phyloP scores from a whole-genome alignment of 495 filamentous ascomycete genomes.

The Xanthoparmelia taractica region DNA sequence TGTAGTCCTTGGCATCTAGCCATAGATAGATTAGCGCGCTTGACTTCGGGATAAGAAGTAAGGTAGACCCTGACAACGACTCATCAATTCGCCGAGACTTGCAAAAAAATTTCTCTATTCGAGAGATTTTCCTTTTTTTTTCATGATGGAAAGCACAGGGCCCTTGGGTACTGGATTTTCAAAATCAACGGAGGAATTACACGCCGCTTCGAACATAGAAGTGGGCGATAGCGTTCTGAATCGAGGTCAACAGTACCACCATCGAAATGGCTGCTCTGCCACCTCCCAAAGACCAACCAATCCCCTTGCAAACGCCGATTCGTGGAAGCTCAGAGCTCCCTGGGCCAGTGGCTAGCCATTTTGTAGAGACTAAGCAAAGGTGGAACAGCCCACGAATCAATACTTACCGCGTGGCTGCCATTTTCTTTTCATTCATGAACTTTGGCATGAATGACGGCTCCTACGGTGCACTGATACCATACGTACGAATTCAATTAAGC shows the following conservation, averaged over 20 bases:
- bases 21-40: too few relatives aligned
- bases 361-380: slow-evolving; percentile 32
- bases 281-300: background rate
- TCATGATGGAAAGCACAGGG: too few relatives aligned
- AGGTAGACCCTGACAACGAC: too few relatives aligned
- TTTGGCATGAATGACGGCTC: slow-evolving; percentile 80
- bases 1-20: too few relatives aligned
- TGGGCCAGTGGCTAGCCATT: background rate
- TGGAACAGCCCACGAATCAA: slow-evolving; percentile 70
- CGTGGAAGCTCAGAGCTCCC: background rate
- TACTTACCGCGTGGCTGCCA: slow-evolving; percentile 53
- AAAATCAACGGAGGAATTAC: too few relatives aligned
- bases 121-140: too few relatives aligned
- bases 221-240: background rate
- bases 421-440: slow-evolving; percentile 67
- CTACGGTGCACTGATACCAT: slow-evolving; percentile 64
- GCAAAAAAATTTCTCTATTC: too few relatives aligned
- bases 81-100: too few relatives aligned
- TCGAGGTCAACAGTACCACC: background rate
- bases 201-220: background rate
- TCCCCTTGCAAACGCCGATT: background rate
- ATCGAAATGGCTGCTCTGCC: background rate
- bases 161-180: too few relatives aligned
- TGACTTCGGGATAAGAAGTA: too few relatives aligned
- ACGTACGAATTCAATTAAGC: slow-evolving; percentile 30